Base-by-base conservation (phyloP, 352 stramenopile genomes). In the Pythium scleroteichum region DNA sequence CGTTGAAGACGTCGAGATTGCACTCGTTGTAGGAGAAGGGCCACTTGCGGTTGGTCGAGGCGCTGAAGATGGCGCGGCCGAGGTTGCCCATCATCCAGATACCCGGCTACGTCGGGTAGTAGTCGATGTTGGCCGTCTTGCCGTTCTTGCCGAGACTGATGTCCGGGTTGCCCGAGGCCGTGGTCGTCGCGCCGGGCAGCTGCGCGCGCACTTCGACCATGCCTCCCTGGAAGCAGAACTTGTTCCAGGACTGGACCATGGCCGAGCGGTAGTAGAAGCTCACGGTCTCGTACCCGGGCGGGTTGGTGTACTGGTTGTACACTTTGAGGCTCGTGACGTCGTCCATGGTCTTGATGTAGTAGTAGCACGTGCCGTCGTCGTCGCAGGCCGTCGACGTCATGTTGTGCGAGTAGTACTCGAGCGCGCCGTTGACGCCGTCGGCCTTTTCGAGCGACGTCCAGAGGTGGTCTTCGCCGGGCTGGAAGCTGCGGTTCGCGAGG, bases 201-300 rank as follows among this genome's bases (percentile, higher is more conserved):
- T 96, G 88, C 0, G 85, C 81, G 45, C 82, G 74, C 13, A 97
- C 71, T 61, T 98, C 91, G 27, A 97, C 61, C 59, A 98, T 86
- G 4, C 93, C 93, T 5, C 91, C 93, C 33, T 95, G 94, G 63
- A 97, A 97, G 65, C 93, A 98, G 66, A 98, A 98, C 49, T 97
- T 97, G 66, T 97, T 97, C 92, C 92, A 98, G 0, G 72, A 82
- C 69, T 97, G 90, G 1, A 97, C 45, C 90, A 97, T 97, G 7
- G 78, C 88, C 26, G 76, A 82, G 4, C 61, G 49, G 53, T 79
- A 79, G n/a, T 54, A 65, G 54, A 82, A 87, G 29, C 71, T 26
- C 13, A 68, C 68, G 41, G 68, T 67, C 57, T 82, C 35, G 61
- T 72, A 86, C 8, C 52, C 64, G 4, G 78, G 78, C 22, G 74